Base-by-base conservation (phyloP, 1,139 yeast genomes). In the Sugiyamaella castrensis region DNA sequence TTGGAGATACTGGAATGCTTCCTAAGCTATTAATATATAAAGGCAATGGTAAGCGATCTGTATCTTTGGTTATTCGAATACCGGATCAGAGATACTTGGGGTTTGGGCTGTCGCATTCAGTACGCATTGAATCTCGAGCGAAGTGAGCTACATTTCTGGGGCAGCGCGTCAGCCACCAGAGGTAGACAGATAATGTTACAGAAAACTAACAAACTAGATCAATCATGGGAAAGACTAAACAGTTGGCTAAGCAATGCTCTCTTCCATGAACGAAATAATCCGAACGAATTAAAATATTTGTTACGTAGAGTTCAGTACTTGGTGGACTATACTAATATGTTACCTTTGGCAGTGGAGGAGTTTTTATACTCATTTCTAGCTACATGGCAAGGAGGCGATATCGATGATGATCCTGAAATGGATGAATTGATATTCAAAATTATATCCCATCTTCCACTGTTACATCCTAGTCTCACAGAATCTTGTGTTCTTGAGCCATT, bases 221-320 rank as follows among this genome's bases (percentile, higher is more conserved):
- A 39, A 9, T 53, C 53, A 1, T 63, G 65, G 65, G 57, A 53
- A 16, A 45, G 65, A 26, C 49, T 63, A 7, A 59, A 63, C 43
- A 53, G 50, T 36, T 63, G 66, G 65, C 52, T 63, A 9, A 46
- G 53, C 8, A 52, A 60, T 35, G 50, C 54, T 6, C 45, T 61
- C 7, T 48, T 50, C 33, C 55, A 53, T 24, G 49, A 47, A 13
- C 35, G 40, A 19, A 39, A 42, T 27, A 42, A 41, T 9, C 52
- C 38, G 5, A 46, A 40, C 8, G 53, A 42, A 8, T 37, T 51
- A 9, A 48, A 44, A 35, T 40, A 40, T 15, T 44, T 52, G n/a
- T 52, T 54, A 35, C 52, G 34, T 13, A 47, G 52, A 30, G 47
- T 55, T 2, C 40, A 47, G 15, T 35, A 41, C 4, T 61, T 63